Conservation (phyloP, 2,329 filamentous ascomycete genomes). For the Alternaria solani region DNA sequence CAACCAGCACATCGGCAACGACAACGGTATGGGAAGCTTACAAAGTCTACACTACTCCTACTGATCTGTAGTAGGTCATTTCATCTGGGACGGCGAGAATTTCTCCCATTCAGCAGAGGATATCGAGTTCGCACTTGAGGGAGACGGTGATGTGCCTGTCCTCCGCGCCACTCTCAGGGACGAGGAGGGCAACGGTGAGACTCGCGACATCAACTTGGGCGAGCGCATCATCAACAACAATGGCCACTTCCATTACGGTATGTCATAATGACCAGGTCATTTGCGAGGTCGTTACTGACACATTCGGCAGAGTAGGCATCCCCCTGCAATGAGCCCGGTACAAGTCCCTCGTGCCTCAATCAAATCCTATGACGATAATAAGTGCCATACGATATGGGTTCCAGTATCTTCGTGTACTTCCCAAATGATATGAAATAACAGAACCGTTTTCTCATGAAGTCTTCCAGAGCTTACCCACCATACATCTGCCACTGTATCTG, state of each 20-base stretch:
- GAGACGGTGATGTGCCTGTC: conserved; percentile 59
- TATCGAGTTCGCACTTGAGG: conserved; percentile 61
- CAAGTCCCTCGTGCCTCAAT: background rate
- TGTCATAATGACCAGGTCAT: background rate
- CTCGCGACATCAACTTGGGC: conserved; percentile 63
- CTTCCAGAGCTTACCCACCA: background rate
- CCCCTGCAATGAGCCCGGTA: background rate
- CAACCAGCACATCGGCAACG: conserved; percentile 61
- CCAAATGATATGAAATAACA: background rate
- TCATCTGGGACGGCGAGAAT: conserved; percentile 57
- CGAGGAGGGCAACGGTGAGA: conserved; percentile 52
- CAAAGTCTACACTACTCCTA: background rate
- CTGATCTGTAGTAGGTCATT: conserved; percentile 46
- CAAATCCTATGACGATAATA: background rate
- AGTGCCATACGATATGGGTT: background rate
- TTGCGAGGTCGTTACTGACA: background rate
- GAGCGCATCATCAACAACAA: conserved; percentile 64
- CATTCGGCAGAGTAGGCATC: background rate
- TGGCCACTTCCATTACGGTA: conserved; percentile 49
- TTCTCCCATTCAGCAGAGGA: conserved; percentile 59
- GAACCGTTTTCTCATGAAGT: background rate
- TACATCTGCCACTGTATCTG: background rate
- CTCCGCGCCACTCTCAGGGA: conserved; percentile 61
- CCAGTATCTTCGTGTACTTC: background rate
- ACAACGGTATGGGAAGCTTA: conserved; percentile 52